Evolutionary conservation across 1,284 basidiomycete genomes (phyloP), one percentile per base, ranked within the genome.

Genomic region (Filobasidium uniguttulatum): DNA sequence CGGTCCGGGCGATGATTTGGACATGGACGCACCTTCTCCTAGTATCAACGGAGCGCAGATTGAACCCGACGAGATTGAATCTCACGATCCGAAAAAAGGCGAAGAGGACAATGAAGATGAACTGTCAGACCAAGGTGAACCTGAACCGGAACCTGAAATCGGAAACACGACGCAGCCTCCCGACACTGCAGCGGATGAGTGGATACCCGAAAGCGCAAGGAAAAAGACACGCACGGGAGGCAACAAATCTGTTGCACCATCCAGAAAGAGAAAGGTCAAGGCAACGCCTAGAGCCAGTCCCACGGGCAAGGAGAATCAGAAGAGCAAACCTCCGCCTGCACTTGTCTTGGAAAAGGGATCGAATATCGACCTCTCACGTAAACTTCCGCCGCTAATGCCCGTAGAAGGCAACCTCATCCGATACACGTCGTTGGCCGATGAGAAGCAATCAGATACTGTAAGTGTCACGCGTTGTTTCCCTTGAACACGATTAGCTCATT

Each of bases 401-500:
- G 19, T 43, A 4, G 40, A 29, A 3, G 23, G 26, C 26, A 43
- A 43, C 40, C 40, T 43, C 8, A 20, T 51, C 8, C 37, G 36
- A 23, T 54, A 45, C 23, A 54, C 53, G 2, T 44, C 49, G 5
- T 37, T 44, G 15, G 48, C 53, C 23, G 53, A 54, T 7, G 53
- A 48, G 15, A 54, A 54, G 49, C 53, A 51, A 37, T 44, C 49
- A 5, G 46, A 54, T 19, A 44, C 45, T 17, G 53, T 54, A 34
- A 50, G 53, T 50, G 5, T 6, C n/a, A n/a, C n/a, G n/a, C 1
- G 12, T 33, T 6, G 12, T 36, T 44, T 19, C 3, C 26, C 8
- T n/a, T 4, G n/a, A 29, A 19, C 14, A 0, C 2, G 1, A 5
- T 29, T 8, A 35, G 25, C 2, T 28, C 15, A 37, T 22, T 46